Percentiles rank a stretch among this genome's conserved stretches.
Evolutionary conservation across 2,329 filamentous ascomycete genomes (phyloP).

Genomic region (Penicillium sp.): DNA sequence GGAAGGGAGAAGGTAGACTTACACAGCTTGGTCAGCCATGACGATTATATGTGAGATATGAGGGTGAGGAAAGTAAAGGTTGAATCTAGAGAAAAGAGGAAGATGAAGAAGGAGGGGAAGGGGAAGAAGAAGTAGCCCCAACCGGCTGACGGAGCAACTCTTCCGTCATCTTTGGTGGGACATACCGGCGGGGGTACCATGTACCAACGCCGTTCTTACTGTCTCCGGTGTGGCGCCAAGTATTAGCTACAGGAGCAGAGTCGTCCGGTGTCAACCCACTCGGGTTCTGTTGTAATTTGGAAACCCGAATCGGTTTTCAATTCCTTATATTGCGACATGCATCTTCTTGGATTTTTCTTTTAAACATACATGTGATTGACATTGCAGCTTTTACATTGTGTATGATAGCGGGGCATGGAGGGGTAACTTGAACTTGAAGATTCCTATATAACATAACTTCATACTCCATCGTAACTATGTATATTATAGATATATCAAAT

Average conservation of each 20-base stretch:
- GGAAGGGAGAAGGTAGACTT: slow-evolving; percentile 30
- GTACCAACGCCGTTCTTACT: slow-evolving; percentile 11
- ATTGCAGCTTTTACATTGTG: slow-evolving; percentile 5
- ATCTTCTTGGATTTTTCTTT: not conserved
- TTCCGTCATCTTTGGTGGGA: slow-evolving; percentile 37
- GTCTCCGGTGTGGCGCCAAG: slow-evolving; percentile 22
- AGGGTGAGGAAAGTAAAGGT: slow-evolving; percentile 16
- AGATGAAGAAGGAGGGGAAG: slow-evolving; percentile 28
- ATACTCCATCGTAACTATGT: not conserved
- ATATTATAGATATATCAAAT: not conserved
- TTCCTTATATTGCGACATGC: not conserved
- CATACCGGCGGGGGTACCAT: slow-evolving; percentile 17
- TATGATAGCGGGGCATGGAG: slow-evolving; percentile 22
- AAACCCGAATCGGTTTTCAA: slow-evolving; percentile 14
- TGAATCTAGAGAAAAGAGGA: slow-evolving; percentile 21
- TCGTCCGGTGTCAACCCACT: slow-evolving; percentile 34
- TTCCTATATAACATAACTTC: not conserved
- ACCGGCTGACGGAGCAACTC: slow-evolving; percentile 36
- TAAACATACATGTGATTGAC: not conserved
- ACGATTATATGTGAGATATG: slow-evolving; percentile 21
- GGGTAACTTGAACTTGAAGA: slow-evolving; percentile 7
- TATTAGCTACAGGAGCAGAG: slow-evolving; percentile 35
- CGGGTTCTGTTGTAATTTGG: slow-evolving; percentile 17
- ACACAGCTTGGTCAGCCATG: slow-evolving; percentile 48
- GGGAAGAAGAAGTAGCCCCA: slow-evolving; percentile 22